phyloP scores from a whole-genome alignment of 345 rosid genomes.

The Abelmoschus esculentus region DNA sequence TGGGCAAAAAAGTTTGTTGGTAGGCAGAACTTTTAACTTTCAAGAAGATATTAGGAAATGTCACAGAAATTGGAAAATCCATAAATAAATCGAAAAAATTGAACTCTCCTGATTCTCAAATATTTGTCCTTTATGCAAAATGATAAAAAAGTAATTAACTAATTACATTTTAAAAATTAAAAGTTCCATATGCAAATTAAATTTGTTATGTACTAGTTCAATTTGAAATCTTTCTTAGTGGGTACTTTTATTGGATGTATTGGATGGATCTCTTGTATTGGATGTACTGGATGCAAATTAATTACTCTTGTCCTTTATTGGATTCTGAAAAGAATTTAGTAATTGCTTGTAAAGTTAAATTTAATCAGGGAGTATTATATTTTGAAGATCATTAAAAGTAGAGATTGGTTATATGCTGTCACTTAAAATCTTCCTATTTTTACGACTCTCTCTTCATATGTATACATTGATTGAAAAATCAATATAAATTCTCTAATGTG shows the following conservation, averaged over 20 bases:
- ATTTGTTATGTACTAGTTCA: neutral
- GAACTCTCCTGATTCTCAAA: neutral
- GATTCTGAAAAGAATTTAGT: neutral
- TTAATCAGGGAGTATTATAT: neutral
- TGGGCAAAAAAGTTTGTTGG: neutral
- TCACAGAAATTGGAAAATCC: neutral
- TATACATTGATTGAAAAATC: conserved; percentile 1
- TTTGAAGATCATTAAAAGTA: neutral
- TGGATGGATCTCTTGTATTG: neutral
- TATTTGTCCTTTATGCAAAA: neutral
- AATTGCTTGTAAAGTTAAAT: neutral
- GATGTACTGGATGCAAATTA: no score
- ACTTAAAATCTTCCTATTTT: conserved; percentile 1
- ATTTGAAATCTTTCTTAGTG: neutral
- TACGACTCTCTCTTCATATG: conserved; percentile 1
- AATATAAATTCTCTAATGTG: neutral
- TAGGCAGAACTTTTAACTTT: neutral
- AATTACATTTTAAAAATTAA: neutral
- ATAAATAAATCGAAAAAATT: neutral
- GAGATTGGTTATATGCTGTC: neutral
- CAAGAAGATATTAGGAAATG: neutral
- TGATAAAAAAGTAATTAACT: neutral
- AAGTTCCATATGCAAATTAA: neutral
- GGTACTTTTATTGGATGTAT: conserved; percentile 2
- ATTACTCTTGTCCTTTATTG: neutral